A percentile compares a stretch with the other conserved stretches of the same genome.
Evolutionary conservation across 2,329 filamentous ascomycete genomes (phyloP).

Genomic region (Fusarium anguioides): DNA sequence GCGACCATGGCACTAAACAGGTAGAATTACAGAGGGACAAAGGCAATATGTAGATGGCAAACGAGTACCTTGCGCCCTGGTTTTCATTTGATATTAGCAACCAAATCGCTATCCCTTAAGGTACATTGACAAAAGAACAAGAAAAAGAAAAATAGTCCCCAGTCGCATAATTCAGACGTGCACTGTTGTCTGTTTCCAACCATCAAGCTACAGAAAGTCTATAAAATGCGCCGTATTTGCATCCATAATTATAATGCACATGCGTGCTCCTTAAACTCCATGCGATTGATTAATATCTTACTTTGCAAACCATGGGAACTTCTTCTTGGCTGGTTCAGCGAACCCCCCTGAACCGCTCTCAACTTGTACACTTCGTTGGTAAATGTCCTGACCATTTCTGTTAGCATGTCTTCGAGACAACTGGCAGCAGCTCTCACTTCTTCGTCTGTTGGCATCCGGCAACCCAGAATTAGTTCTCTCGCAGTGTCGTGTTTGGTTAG

Average conservation of each 20-base stretch:
- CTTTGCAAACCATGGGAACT: conserved; percentile 74
- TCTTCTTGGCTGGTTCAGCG: conserved; percentile 68
- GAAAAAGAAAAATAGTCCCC: conserved; percentile 9
- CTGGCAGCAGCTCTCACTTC: conserved; percentile 71
- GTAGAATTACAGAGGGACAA: too few species aligned
- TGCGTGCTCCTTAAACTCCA: conserved; percentile 45
- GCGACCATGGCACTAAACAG: background rate
- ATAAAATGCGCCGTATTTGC: conserved; percentile 37
- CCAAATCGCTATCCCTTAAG: conserved; percentile 3
- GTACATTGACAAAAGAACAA: conserved; percentile 25
- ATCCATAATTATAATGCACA: conserved; percentile 14
- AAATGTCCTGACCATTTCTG: conserved; percentile 64
- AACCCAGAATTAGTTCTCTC: conserved; percentile 81
- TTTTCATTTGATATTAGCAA: background rate
- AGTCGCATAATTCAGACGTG: conserved; percentile 4
- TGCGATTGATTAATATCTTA: conserved; percentile 41
- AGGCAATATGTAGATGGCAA: background rate
- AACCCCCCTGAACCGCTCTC: conserved; percentile 62
- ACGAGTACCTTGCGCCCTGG: background rate
- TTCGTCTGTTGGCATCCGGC: conserved; percentile 84
- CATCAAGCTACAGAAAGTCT: conserved; percentile 33
- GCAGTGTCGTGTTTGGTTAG: conserved; percentile 76
- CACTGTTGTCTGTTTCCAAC: conserved; percentile 23
- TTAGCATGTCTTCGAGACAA: conserved; percentile 36
- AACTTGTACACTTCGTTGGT: conserved; percentile 69